Base-by-base conservation (phyloP, 2,329 filamentous ascomycete genomes). In the Penicillium verrucosum region DNA sequence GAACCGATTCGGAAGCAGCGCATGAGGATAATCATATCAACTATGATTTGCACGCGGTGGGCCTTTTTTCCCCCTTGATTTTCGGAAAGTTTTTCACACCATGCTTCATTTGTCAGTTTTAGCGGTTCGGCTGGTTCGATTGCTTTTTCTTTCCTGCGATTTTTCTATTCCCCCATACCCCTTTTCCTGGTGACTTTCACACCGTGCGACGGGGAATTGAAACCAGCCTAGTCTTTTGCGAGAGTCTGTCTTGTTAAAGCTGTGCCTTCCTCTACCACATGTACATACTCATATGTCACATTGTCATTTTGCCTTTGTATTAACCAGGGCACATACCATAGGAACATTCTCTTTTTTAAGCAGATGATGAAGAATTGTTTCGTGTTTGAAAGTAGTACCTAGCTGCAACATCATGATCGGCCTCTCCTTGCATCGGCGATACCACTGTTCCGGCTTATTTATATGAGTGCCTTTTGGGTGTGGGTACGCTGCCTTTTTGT, bases 1-100 rank as follows among this genome's bases (percentile, higher is more conserved):
- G 56, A 64, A 56, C 25, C 60, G 63, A 16, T 58, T 66, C 45
- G 60, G 64, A n/a, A 60, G 56, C 27, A 56, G 41, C 36, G 5
- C 54, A 21, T 54, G 42, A 59, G 21, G 56, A 27, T 16, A 49
- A 38, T 27, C 45, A 37, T 38, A 37, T 46, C 30, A 9, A 27
- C 38, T 34, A 51, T 38, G 32, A 62, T 60, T 54, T 45, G 21
- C 50, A 58, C 29, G 32, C 21, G 51, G 47, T 40, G 48, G 27
- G 41, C 18, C 36, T 38, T 32, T 29, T 40, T 38, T 44, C 23
- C 10, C 8, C 18, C 21, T 44, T 34, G 14, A 4, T 23, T 47
- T 36, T 45, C 23, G 18, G 18, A 9, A 16, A 12, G 34, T 45
- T 14, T 44, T 29, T 43, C 25, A 27, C 14, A 30, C 18, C 14